Base-by-base conservation (phyloP, 2,329 filamentous ascomycete genomes). In the Akanthomyces uredinophilus region DNA sequence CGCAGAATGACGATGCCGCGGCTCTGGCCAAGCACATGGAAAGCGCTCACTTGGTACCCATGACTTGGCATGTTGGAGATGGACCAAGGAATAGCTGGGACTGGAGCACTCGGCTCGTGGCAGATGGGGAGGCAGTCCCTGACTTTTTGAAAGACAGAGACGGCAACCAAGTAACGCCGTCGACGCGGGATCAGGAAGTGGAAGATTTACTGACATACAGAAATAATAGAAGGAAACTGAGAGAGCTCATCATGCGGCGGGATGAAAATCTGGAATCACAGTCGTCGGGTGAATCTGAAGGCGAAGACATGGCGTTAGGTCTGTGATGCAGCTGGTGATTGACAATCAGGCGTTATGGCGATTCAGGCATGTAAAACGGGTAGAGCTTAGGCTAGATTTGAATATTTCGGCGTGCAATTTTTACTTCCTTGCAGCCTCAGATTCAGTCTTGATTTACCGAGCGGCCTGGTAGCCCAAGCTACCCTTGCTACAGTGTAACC, bases 61-160 rank as follows among this genome's bases (percentile, higher is more conserved):
- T 83, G 61, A 74, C 76, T 43, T 87, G 85, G 85, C 78, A 86
- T 64, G 74, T 82, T 47, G 86, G 86, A 18, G 86, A 88, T 58
- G 86, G 86, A 0, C 81, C 81, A 10, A 75, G 72, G 61, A 84
- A 84, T 66, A 74, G 64, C 46, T 43, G 58, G 11, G 56, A 50
- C 64, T 64, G 62, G 50, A 68, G 41, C 65, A 68, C 69, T 65
- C 60, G 61, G 61, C 20, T 39, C 41, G 52, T 51, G 54, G 59
- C 57, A 22, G 64, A 52, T 7, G 56, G 55, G 20, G 62, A 49
- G 20, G 60, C 44, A 22, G 54, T 82, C 11, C 83, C 83, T 0
- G 64, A 68, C 24, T 87, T 83, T 67, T 76, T 87, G 0, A 79
- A 81, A 57, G 81, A 85, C 59, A 68, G 72, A 37, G 65, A 78